Evolutionary conservation across 257 asterid species (phyloP), one percentile per base, ranked within the genome.

Genomic region (Jaltomata sinuosa): DNA sequence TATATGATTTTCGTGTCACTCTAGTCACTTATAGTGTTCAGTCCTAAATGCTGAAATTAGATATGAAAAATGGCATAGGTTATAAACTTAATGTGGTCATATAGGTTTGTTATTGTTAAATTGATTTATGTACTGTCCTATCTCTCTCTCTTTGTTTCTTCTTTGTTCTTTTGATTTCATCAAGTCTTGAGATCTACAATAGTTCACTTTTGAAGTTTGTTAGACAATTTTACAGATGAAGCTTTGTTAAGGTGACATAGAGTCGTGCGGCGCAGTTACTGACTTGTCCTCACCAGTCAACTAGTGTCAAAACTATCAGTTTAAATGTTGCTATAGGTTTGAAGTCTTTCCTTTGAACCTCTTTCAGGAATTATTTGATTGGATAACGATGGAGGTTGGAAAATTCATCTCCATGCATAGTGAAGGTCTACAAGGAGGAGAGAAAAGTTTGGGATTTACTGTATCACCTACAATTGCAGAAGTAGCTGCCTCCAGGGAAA

Each of bases 281-380:
- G 4, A 74, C 22, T 45, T 7, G 59, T 74, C 34, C 36, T 74
- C 81, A 10, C 6, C 42, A 27, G 62, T 50, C 45, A 76, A 76
- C 21, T 76, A 27, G 61, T 76, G 61, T 76, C 42, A 47, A 49
- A 71, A 49, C 19, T 77, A 25, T 77, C 29, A 29, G 25, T 29
- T 49, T 14, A 69, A 32, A 21, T 80, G 32, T 42, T 50, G 22
- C 72, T 32, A 29, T 77, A 59, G 15, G 47, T 12, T 78, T 83
- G 38, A 16, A n/a, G 42, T 52, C 6, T 49, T 77, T 27, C 42
- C 47, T 74, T 47, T 76, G 14, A 25, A 76, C 45, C 69, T 21
- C 45, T 55, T 86, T 85, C 90, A 93, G 98, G 98, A 91, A 83
- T 71, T 94, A 81, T 90, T 91, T 76, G 93, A 92, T 83, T 82